A percentile compares a stretch with the other conserved stretches of the same genome.
Evolutionary conservation across 2,329 filamentous ascomycete species (phyloP).

Genomic region (Diaporthe destruens): DNA sequence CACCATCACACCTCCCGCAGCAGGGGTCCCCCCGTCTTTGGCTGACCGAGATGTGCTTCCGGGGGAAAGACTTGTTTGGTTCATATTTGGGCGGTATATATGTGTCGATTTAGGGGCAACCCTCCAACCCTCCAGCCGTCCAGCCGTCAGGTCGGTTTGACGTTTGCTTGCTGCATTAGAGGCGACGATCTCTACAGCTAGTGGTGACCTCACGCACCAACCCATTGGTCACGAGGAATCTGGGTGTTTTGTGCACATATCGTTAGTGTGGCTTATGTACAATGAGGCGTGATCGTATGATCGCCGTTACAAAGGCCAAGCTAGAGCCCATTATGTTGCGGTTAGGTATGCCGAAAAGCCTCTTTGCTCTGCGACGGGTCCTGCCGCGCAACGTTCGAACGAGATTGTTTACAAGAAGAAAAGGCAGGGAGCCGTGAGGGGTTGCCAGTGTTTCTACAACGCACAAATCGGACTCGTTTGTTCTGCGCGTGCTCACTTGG

Average conservation of each 20-base stretch:
- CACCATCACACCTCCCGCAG: slow-evolving; percentile 11
- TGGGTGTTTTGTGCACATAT: slow-evolving; percentile 21
- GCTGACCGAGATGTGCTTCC: neutral
- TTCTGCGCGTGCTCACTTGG: neutral
- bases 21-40: neutral
- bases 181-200: slow-evolving; percentile 18
- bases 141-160: slow-evolving; percentile 11
- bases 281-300: slow-evolving; percentile 26
- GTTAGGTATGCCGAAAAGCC: slow-evolving; percentile 5
- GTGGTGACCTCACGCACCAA: neutral
- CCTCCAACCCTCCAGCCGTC: too few species aligned
- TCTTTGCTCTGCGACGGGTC: slow-evolving; percentile 12
- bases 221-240: neutral
- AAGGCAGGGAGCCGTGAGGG: neutral
- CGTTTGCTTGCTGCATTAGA: slow-evolving; percentile 17
- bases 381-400: slow-evolving; percentile 21
- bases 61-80: slow-evolving; percentile 14
- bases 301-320: slow-evolving; percentile 34
- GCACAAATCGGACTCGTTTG: neutral
- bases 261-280: neutral
- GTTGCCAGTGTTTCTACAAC: slow-evolving; percentile 1
- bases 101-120: neutral
- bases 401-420: slow-evolving; percentile 8
- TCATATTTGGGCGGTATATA: slow-evolving; percentile 11
- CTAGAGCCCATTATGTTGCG: slow-evolving; percentile 11